These are phyloP conservation scores for Mallotus nudiflorus DNA, from an alignment of 345 rosid genomes.

Conservation along the genomic window DNA sequence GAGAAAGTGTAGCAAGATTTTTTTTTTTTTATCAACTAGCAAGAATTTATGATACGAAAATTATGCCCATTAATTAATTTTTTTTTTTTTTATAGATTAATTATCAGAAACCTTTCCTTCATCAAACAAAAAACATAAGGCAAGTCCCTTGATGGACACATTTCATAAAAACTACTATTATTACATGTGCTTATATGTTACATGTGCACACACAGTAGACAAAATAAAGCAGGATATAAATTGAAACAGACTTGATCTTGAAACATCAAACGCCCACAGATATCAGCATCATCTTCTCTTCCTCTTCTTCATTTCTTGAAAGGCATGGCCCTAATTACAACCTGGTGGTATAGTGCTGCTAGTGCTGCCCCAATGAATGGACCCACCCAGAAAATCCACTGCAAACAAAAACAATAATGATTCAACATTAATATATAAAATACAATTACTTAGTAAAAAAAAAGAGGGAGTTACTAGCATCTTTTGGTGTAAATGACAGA, in stretches of 20 bases:
- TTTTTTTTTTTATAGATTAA: too few relatives aligned
- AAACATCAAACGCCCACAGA: background rate
- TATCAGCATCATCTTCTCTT: background rate
- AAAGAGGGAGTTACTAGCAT: too few relatives aligned
- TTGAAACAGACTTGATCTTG: background rate
- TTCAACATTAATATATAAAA: background rate
- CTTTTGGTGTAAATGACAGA: too few relatives aligned
- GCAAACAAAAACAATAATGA: background rate
- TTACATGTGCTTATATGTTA: background rate
- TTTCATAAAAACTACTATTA: background rate
- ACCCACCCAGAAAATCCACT: conserved; percentile 35
- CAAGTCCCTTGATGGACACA: too few relatives aligned
- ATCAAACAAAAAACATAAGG: too few relatives aligned
- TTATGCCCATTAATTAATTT: too few relatives aligned
- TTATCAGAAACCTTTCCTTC: too few relatives aligned
- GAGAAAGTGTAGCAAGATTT: too few relatives aligned
- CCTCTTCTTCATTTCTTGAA: conserved; percentile 11
- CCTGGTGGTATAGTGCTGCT: conserved; percentile 26
- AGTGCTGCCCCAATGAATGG: conserved; percentile 28
- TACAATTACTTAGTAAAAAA: too few relatives aligned
- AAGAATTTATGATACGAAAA: too few relatives aligned
- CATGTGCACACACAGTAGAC: background rate
- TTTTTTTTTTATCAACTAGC: too few relatives aligned
- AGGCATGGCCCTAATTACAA: conserved; percentile 28
- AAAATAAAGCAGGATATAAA: background rate